These are phyloP conservation scores for Byssoonygena ceratinophila DNA, from an alignment of 2,329 filamentous ascomycete species.

Conservation along the genomic window DNA sequence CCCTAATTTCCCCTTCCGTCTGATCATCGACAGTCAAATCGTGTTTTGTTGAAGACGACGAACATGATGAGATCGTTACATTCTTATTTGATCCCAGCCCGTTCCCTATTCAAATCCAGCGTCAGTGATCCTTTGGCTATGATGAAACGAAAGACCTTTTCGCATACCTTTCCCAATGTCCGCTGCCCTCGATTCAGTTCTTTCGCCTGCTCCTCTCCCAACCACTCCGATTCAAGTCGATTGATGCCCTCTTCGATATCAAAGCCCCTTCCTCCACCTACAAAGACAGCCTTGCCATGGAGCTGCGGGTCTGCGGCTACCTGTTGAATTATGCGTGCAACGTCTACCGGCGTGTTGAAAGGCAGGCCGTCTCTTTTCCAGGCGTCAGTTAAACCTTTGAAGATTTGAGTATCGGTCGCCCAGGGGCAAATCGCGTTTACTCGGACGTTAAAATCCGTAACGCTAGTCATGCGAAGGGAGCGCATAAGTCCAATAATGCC, in stretches of 20 bases:
- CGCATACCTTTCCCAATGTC: conserved; percentile 1
- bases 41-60: not conserved
- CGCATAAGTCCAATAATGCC: conserved; percentile 42
- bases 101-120: not conserved
- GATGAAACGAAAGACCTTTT: too few species aligned
- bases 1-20: not conserved
- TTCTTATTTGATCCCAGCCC: not conserved
- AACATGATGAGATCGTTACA: not conserved
- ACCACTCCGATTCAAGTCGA: conserved; percentile 34
- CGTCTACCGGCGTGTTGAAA: conserved; percentile 32
- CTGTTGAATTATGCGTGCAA: conserved; percentile 32
- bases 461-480: conserved; percentile 30
- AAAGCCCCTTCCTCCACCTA: conserved; percentile 37
- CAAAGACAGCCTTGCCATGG: conserved; percentile 34
- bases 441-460: conserved; percentile 32
- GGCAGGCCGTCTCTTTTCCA: conserved; percentile 34
- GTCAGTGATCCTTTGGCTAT: not conserved
- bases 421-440: conserved; percentile 40
- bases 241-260: conserved; percentile 37
- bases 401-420: conserved; percentile 34
- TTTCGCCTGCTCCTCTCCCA: conserved; percentile 29
- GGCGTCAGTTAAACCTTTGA: conserved; percentile 27
- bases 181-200: not conserved
- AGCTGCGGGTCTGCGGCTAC: conserved; percentile 24
- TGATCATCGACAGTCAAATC: not conserved